These are phyloP conservation scores for Tremella mesenterica DNA, from an alignment of 768 basidiomycete species.

Conservation along the genomic window DNA sequence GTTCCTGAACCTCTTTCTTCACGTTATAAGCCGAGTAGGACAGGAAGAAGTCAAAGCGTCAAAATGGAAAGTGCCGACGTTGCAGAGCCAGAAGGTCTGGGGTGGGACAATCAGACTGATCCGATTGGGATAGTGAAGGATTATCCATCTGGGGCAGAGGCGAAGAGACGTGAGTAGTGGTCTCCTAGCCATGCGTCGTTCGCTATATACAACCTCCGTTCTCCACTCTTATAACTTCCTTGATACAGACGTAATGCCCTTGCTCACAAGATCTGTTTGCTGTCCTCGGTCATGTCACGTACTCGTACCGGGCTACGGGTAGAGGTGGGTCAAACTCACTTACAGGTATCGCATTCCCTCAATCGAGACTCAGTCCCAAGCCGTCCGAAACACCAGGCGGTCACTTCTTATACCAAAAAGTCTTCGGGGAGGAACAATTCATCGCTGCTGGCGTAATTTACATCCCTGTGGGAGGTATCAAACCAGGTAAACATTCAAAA, in stretches of 20 bases:
- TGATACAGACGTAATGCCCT: too few species aligned
- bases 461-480: conserved; percentile 69
- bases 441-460: conserved; percentile 80
- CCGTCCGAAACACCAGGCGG: conserved; percentile 51
- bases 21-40: conserved; percentile 10
- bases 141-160: conserved; percentile 56
- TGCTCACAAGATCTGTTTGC: too few species aligned
- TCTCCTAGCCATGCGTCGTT: not conserved
- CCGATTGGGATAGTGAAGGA: conserved; percentile 61
- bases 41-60: conserved; percentile 12
- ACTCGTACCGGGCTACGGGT: not conserved
- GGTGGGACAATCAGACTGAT: conserved; percentile 76
- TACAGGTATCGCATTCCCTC: conserved; percentile 70
- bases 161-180: conserved; percentile 58
- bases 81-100: conserved; percentile 48
- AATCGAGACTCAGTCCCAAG: conserved; percentile 57
- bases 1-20: conserved; percentile 49
- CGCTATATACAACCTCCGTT: too few species aligned
- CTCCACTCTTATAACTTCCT: too few species aligned
- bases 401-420: conserved; percentile 78
- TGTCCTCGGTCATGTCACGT: too few species aligned
- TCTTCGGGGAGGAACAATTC: conserved; percentile 83
- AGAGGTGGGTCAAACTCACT: conserved; percentile 6
- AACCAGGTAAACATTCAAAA: conserved; percentile 77
- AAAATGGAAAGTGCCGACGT: conserved; percentile 9